phyloP scores from a whole-genome alignment of 495 filamentous ascomycete species.

The Aspergillus conjunctus region DNA sequence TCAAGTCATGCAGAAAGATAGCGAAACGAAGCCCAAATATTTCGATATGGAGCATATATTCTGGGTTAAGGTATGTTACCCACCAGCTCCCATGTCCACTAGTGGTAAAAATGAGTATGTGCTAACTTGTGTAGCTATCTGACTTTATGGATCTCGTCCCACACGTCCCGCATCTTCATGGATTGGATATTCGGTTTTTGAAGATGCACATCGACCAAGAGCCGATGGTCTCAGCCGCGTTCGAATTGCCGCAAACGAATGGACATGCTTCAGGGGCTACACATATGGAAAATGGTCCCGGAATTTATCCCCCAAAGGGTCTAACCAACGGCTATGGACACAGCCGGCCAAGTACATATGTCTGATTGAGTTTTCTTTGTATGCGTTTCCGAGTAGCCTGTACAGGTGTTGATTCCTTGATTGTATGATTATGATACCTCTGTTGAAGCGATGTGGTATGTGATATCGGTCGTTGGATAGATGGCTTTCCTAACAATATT shows the following conservation, averaged over 20 bases:
- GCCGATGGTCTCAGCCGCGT: slow-evolving; percentile 24
- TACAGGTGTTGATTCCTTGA: slow-evolving; percentile 39
- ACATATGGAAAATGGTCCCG: slow-evolving; percentile 26
- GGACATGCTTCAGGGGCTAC: slow-evolving; percentile 33
- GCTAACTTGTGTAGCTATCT: slow-evolving; percentile 55
- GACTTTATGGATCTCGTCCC: slow-evolving; percentile 76
- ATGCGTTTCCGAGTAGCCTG: slow-evolving; percentile 35
- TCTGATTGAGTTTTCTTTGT: slow-evolving; percentile 40
- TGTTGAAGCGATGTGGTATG: slow-evolving; percentile 25
- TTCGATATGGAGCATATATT: slow-evolving; percentile 65
- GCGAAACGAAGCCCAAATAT: slow-evolving; percentile 54
- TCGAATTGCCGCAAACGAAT: slow-evolving; percentile 34
- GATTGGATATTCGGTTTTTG: slow-evolving; percentile 55
- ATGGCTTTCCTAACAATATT: slow-evolving; percentile 6
- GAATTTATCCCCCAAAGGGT: slow-evolving; percentile 32
- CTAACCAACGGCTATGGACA: slow-evolving; percentile 45
- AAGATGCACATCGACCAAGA: slow-evolving; percentile 53
- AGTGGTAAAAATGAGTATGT: neutral
- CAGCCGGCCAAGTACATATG: slow-evolving; percentile 50
- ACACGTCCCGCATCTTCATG: slow-evolving; percentile 67
- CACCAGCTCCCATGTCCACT: neutral
- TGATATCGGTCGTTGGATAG: slow-evolving; percentile 24
- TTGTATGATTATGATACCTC: slow-evolving; percentile 57
- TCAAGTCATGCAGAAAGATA: slow-evolving; percentile 49
- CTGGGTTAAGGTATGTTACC: slow-evolving; percentile 67